Evolutionary conservation across 2,329 filamentous ascomycete species (phyloP), one percentile per base, ranked within the genome.

Genomic region (Xylaria digitata): DNA sequence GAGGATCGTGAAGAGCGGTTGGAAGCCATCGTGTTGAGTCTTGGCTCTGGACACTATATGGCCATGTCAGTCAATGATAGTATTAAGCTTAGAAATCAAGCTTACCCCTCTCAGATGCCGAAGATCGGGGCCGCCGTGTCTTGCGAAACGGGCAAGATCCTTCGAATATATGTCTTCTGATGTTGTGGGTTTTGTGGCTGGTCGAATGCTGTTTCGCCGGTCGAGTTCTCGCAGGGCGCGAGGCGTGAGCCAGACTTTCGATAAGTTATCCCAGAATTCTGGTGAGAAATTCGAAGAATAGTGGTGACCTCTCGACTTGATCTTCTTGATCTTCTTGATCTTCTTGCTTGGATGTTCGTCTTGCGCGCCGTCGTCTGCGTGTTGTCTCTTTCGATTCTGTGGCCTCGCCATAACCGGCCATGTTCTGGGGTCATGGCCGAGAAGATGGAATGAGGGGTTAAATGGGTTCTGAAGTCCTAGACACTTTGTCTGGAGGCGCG

Each of bases 81-180:
- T 55, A 55, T 42, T 17, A 55, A 42, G 32, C 37, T 21, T 42
- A 55, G 34, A 55, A 42, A 55, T 55, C 34, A 42, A 63, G 67
- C 30, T 60, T 70, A 80, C 76, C 66, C 73, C 76, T 76, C 73
- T 70, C 61, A 80, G 66, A 72, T 78, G 73, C 37, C 66, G 68
- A 52, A 80, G 72, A 70, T 78, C 76, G 69, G 76, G 77, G 54
- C 78, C 78, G 48, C 78, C 76, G 60, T 68, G 72, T 73, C 74
- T 74, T 48, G 77, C 74, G 70, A 77, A 76, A 49, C 64, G 71
- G 61, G 48, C 63, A 66, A 68, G 60, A 64, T 68, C 70, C 40
- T 32, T 23, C 9, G 46, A 34, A 19, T 26, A 30, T 55, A 42
- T 21, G 5, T n/a, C 40, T 34, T 40, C 42, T 15, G 42, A 17